Conservation (phyloP, 768 basidiomycete species). For the Leccinum pellstonianum region DNA sequence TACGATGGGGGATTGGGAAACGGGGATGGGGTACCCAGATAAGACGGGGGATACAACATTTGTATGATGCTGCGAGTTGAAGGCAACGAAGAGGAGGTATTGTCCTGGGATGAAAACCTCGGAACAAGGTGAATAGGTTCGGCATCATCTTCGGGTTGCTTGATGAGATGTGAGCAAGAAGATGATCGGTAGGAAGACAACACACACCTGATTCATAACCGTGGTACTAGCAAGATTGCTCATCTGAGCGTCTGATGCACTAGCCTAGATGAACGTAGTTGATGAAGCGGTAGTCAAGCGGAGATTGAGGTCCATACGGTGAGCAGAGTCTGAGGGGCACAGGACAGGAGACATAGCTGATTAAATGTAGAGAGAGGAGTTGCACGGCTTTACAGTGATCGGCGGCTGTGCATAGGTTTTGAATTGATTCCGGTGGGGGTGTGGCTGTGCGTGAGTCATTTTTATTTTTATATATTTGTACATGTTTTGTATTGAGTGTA, state of each 20-base stretch:
- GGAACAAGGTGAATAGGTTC: background rate
- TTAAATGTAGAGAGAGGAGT: background rate
- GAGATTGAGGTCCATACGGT: background rate
- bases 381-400: background rate
- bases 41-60: constrained; percentile 29
- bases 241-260: background rate
- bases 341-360: background rate
- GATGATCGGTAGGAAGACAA: background rate
- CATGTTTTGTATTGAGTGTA: constrained; percentile 20
- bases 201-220: constrained; percentile 3
- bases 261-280: background rate
- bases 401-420: too few relatives aligned
- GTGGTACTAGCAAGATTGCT: background rate
- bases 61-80: constrained; percentile 23
- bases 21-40: constrained; percentile 6
- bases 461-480: constrained; percentile 24
- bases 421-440: background rate
- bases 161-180: constrained; percentile 7
- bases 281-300: background rate
- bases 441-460: background rate
- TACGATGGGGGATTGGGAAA: constrained; percentile 25
- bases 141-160: constrained; percentile 9
- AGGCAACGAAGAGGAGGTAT: constrained; percentile 12
- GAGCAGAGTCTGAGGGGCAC: constrained; percentile 2
- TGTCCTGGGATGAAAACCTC: background rate